Base-by-base conservation (phyloP, 768 basidiomycete genomes). In the Leccinum variicolor region DNA sequence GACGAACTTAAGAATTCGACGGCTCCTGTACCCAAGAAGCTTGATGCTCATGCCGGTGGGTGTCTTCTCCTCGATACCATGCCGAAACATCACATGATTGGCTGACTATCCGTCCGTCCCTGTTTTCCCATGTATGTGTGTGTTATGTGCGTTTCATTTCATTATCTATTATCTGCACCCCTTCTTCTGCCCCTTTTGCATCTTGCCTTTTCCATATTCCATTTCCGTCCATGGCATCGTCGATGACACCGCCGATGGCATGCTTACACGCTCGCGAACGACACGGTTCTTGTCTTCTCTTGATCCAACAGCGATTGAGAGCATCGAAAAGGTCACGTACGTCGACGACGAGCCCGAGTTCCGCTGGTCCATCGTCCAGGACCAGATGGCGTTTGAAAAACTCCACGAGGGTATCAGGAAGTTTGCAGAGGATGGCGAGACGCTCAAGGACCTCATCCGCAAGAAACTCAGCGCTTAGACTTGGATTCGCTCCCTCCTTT, bases 331-430 rank as follows among this genome's bases (percentile, higher is more conserved):
- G 77, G 90, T 94, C 62, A 76, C 85, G 21, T 98, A 69, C 81
- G 69, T 99, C 72, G 85, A 98, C 79, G 85, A 97, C 77, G 93
- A 99, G 80, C 79, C 94, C 60, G 91, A 94, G 70, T 98, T 98
- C 92, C 88, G 92, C 59, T 97, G 94, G 94, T 64, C 83, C 11
- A 87, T 98, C 57, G 85, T 97, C 68, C 83, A 94, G 69, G 95
- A 98, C 75, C 77, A 82, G 71, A 97, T 98, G 95, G 94, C 96
- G n/a, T 96, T 94, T 71, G 96, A 98, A 75, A 98, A 98, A 81
- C 81, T 98, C 55, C 93, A 97, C 74, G 93, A 98, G 78, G 97
- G 97, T 67, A 97, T 99, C 81, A 87, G 86, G 80, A 97, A 96
- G 77, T 99, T 99, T 71, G 95, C 94, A 52, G 94, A 91, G 79